Conservation (phyloP, 2,329 filamentous ascomycete genomes). For the Beauveria bassiana region DNA sequence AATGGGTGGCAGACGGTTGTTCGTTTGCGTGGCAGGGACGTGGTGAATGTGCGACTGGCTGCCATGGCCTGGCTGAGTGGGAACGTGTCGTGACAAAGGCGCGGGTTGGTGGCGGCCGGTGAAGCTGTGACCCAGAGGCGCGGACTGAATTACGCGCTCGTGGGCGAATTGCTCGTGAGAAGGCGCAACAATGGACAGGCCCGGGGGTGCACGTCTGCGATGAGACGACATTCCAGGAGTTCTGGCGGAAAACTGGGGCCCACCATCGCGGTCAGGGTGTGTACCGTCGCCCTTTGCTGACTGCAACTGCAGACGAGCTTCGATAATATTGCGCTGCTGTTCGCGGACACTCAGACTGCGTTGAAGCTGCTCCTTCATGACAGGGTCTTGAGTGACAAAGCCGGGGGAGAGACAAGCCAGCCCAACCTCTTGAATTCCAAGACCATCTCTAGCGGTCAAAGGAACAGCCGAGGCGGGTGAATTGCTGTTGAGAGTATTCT, state of each 20-base stretch:
- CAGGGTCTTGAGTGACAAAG: conserved; percentile 92
- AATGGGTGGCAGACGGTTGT: conserved; percentile 87
- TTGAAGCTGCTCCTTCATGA: conserved; percentile 91
- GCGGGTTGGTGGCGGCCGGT: conserved; percentile 79
- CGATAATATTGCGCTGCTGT: conserved; percentile 91
- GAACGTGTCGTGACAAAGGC: conserved; percentile 67
- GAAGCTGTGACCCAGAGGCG: conserved; percentile 89
- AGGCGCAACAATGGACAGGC: conserved; percentile 89
- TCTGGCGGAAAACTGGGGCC: conserved; percentile 49
- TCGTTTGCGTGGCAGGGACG: conserved; percentile 77
- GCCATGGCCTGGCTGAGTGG: conserved; percentile 73
- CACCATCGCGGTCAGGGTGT: conserved; percentile 46
- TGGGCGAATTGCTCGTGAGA: conserved; percentile 86
- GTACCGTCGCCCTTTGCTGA: conserved; percentile 66
- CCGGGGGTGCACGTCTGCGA: conserved; percentile 75
- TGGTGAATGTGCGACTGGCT: conserved; percentile 88
- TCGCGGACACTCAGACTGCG: conserved; percentile 89
- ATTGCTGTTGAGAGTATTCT: conserved; percentile 44
- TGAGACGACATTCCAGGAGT: conserved; percentile 62
- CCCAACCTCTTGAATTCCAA: conserved; percentile 86
- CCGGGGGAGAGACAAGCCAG: conserved; percentile 91
- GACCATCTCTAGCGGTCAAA: conserved; percentile 68
- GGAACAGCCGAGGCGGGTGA: conserved; percentile 59
- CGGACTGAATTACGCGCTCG: conserved; percentile 94
- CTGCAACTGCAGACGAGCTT: conserved; percentile 80